These are phyloP conservation scores for Pseudozyma sp. DNA, from an alignment of 1,284 basidiomycete species.

Conservation along the genomic window DNA sequence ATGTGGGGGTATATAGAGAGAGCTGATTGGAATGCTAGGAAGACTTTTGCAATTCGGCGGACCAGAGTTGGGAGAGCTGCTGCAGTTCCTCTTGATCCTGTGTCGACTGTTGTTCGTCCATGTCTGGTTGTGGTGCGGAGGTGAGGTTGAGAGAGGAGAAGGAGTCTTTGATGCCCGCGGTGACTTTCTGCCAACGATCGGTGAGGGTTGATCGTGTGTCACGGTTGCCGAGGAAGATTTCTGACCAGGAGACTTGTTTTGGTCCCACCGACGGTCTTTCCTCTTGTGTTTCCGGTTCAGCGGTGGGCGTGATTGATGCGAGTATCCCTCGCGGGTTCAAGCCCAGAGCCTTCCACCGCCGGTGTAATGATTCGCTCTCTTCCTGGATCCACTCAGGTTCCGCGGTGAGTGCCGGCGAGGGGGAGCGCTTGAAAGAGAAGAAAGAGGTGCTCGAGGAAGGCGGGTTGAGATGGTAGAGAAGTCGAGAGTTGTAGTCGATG, in stretches of 20 bases:
- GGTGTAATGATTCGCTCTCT: conserved; percentile 5
- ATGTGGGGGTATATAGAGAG: conserved; percentile 4
- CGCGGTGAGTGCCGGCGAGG: background rate
- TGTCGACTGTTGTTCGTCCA: background rate
- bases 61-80: conserved; percentile 29
- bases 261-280: conserved; percentile 2
- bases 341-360: conserved; percentile 25
- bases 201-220: conserved; percentile 21
- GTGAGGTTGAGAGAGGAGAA: conserved; percentile 15
- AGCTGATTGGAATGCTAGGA: background rate
- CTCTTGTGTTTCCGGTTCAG: background rate
- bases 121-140: background rate
- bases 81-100: conserved; percentile 24
- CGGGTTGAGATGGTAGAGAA: conserved; percentile 19
- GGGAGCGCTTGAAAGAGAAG: background rate
- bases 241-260: conserved; percentile 30
- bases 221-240: conserved; percentile 39
- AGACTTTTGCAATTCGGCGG: conserved; percentile 4
- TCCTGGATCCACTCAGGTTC: conserved; percentile 16
- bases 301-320: background rate
- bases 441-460: background rate
- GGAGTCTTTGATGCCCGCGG: conserved; percentile 20
- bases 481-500: conserved; percentile 20
- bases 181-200: conserved; percentile 25
- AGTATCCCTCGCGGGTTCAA: conserved; percentile 4